These are phyloP conservation scores for Solanum gracilifrons DNA, from an alignment of 257 asterid genomes.

Conservation along the genomic window DNA sequence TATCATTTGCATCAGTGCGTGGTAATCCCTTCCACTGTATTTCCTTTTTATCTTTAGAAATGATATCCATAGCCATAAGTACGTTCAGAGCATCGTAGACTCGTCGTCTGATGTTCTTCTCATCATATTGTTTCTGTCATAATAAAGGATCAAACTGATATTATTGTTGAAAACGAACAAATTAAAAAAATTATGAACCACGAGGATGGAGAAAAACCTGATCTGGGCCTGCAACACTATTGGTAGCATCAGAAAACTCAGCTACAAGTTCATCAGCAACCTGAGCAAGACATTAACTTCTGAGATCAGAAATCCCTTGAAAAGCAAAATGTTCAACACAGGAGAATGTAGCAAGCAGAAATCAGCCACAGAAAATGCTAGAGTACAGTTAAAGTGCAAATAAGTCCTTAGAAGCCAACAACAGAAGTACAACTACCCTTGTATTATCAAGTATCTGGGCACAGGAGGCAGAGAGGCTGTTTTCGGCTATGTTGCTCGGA, in stretches of 20 bases:
- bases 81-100: slow-evolving; percentile 96
- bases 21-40: slow-evolving; percentile 99
- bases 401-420: background rate
- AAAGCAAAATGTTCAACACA: background rate
- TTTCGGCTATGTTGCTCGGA: background rate
- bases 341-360: background rate
- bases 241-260: slow-evolving; percentile 78
- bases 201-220: slow-evolving; percentile 45
- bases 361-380: background rate
- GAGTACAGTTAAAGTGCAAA: background rate
- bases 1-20: slow-evolving; percentile 72
- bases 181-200: background rate
- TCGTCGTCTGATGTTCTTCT: slow-evolving; percentile 93
- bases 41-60: slow-evolving; percentile 93
- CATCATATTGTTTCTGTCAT: slow-evolving; percentile 92
- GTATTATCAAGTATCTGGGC: background rate
- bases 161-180: background rate
- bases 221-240: slow-evolving; percentile 55
- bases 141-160: background rate
- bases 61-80: slow-evolving; percentile 98
- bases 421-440: background rate
- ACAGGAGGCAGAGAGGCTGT: background rate
- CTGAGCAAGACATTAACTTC: slow-evolving; percentile 20
- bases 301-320: slow-evolving; percentile 5
- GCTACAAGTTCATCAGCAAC: slow-evolving; percentile 99